A percentile compares a stretch with the other conserved stretches of the same genome.
These are phyloP conservation scores for Solanum rostratum DNA, from an alignment of 257 asterid genomes.

Conservation along the genomic window DNA sequence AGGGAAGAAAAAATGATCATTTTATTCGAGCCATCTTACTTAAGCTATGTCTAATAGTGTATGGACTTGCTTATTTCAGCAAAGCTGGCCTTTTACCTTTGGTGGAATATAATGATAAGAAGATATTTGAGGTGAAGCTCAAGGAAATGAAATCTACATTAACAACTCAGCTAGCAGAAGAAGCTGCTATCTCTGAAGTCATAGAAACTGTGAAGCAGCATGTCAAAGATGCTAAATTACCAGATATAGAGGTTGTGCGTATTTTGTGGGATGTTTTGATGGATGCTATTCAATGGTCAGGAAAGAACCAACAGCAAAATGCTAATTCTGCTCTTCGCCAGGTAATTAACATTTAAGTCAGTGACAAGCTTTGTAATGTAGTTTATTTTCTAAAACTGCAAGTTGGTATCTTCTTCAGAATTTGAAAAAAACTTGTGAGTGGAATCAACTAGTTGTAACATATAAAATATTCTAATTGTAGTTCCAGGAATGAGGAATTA, in stretches of 20 bases:
- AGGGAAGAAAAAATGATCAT: neutral
- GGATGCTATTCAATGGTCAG: slow-evolving; percentile 99
- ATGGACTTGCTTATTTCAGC: slow-evolving; percentile 27
- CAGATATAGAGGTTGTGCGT: slow-evolving; percentile 79
- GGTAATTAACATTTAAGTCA: slow-evolving; percentile 26
- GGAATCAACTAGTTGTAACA: neutral
- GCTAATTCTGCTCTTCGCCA: slow-evolving; percentile 87
- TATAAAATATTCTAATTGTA: neutral
- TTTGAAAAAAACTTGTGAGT: neutral
- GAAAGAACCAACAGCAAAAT: slow-evolving; percentile 93
- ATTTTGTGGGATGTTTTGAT: slow-evolving; percentile 91
- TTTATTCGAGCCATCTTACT: neutral
- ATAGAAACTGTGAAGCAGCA: slow-evolving; percentile 88
- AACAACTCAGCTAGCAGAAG: slow-evolving; percentile 71
- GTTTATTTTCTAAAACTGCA: neutral
- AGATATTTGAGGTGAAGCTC: slow-evolving; percentile 66
- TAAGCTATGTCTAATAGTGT: neutral
- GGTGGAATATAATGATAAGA: slow-evolving; percentile 83
- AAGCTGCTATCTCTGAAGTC: slow-evolving; percentile 74
- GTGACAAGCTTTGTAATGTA: neutral
- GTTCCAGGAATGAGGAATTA: neutral
- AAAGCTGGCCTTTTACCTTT: slow-evolving; percentile 62
- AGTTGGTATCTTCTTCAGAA: neutral
- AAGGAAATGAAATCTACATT: slow-evolving; percentile 87
- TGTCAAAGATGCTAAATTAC: slow-evolving; percentile 83